Evolutionary conservation across 2,329 filamentous ascomycete species (phyloP).

Genomic region (Verticillium zaregamsianum): DNA sequence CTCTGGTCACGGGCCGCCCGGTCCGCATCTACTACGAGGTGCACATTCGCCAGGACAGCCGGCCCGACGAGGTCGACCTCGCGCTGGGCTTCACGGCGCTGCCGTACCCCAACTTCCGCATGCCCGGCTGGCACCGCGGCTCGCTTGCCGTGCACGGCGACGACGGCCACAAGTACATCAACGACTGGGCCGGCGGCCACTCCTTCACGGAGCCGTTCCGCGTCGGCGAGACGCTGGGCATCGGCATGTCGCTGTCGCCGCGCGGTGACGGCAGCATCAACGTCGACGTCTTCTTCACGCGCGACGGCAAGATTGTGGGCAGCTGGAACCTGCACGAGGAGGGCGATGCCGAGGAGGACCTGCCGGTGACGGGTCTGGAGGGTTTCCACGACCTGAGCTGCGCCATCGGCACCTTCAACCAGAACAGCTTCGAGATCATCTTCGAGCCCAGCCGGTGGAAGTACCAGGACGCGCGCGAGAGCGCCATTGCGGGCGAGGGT

Average conservation of each 20-base stretch:
- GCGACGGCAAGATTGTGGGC: constrained; percentile 55
- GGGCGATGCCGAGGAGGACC: constrained; percentile 57
- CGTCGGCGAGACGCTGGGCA: constrained; percentile 62
- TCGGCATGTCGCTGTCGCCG: constrained; percentile 62
- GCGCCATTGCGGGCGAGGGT: background rate
- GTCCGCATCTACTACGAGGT: constrained; percentile 72
- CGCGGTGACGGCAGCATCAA: constrained; percentile 32
- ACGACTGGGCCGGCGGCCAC: constrained; percentile 69
- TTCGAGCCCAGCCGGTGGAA: constrained; percentile 58
- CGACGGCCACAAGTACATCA: constrained; percentile 72
- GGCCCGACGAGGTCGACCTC: constrained; percentile 40
- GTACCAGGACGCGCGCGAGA: constrained; percentile 30
- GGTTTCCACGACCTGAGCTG: constrained; percentile 68
- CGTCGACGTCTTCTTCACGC: constrained; percentile 66
- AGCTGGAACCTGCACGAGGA: constrained; percentile 75
- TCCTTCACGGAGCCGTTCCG: constrained; percentile 62
- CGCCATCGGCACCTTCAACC: constrained; percentile 66
- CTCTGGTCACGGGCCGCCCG: constrained; percentile 34
- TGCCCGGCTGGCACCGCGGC: constrained; percentile 78
- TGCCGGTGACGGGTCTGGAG: constrained; percentile 63
- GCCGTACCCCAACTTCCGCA: constrained; percentile 72
- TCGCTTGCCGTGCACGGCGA: constrained; percentile 75
- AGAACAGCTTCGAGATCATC: constrained; percentile 63
- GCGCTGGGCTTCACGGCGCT: constrained; percentile 68
- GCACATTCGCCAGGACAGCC: constrained; percentile 42